Percentiles rank a stretch among this genome's conserved stretches.
Conservation (phyloP, 108 stramenopile species). For the Chaetoceros muelleri region DNA sequence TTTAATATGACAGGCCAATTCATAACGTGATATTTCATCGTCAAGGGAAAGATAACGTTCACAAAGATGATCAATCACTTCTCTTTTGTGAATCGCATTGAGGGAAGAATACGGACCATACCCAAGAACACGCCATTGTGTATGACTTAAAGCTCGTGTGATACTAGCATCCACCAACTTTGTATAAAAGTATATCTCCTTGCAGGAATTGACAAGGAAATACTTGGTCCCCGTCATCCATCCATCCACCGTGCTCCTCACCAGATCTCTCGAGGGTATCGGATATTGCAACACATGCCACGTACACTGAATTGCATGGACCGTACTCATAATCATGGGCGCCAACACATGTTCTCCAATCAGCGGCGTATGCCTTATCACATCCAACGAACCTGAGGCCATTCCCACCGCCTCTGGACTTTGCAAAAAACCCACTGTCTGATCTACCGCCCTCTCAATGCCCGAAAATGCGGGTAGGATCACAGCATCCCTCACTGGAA, state of each 20-base stretch:
- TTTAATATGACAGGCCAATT: conserved; percentile 46
- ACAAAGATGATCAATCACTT: conserved; percentile 55
- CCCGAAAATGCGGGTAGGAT: conserved; percentile 46
- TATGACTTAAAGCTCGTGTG: conserved; percentile 39
- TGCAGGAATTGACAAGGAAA: conserved; percentile 18
- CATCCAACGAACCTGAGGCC: conserved; percentile 19
- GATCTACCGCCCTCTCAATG: conserved; percentile 24
- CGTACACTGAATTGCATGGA: conserved; percentile 17
- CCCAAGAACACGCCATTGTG: conserved; percentile 56
- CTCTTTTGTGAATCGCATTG: conserved; percentile 27
- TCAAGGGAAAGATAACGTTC: conserved; percentile 40
- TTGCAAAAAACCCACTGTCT: conserved; percentile 33
- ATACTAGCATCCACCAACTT: conserved; percentile 50
- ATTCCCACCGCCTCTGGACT: conserved; percentile 20
- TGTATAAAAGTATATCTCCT: conserved; percentile 37
- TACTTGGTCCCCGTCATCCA: conserved; percentile 38
- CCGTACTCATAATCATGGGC: conserved; percentile 28
- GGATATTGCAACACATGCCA: conserved; percentile 52
- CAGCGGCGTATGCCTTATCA: conserved; percentile 31
- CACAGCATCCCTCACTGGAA: conserved; percentile 54
- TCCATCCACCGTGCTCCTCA: conserved; percentile 38
- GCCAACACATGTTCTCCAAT: conserved; percentile 37
- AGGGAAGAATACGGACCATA: conserved; percentile 49
- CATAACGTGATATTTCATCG: conserved; percentile 39
- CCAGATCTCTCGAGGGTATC: conserved; percentile 32